phyloP scores from a whole-genome alignment of 148 eudicot species.

The Dianthus caryophyllus region DNA sequence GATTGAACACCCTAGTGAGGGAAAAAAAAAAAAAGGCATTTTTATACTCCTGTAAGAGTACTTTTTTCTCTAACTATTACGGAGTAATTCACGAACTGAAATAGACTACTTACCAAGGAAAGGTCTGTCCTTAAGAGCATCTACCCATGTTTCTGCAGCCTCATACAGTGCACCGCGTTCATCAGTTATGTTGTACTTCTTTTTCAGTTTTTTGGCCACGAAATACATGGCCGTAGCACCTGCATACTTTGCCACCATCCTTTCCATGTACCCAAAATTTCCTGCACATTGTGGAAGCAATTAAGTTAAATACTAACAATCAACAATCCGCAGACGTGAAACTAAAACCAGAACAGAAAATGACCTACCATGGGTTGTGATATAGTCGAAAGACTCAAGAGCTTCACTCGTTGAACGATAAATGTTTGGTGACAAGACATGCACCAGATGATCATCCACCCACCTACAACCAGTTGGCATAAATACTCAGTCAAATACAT shows the following conservation, averaged over 20 bases:
- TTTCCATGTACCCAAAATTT: conserved; percentile 79
- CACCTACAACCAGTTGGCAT: conserved; percentile 48
- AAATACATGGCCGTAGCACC: conserved; percentile 98
- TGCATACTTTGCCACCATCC: conserved; percentile 67
- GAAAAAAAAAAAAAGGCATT: no score
- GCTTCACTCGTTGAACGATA: conserved; percentile 79
- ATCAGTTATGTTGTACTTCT: conserved; percentile 75
- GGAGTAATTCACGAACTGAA: neutral
- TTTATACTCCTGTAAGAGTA: no score
- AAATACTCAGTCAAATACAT: conserved; percentile 8
- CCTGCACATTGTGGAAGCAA: conserved; percentile 38
- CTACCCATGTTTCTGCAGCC: conserved; percentile 98
- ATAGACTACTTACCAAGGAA: conserved; percentile 58
- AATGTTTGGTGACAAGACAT: conserved; percentile 88
- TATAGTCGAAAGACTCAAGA: conserved; percentile 89
- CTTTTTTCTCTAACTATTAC: no score
- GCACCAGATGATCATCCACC: conserved; percentile 94
- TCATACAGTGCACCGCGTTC: conserved; percentile 81
- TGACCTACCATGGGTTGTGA: conserved; percentile 70
- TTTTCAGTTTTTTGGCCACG: conserved; percentile 83
- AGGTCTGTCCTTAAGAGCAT: conserved; percentile 71
- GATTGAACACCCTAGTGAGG: no score
- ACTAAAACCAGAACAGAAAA: neutral
- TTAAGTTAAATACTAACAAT: neutral
- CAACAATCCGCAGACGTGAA: no score